Conservation (phyloP, 225 moss, liverwort and hornwort species). For the Lunularia cruciata region DNA sequence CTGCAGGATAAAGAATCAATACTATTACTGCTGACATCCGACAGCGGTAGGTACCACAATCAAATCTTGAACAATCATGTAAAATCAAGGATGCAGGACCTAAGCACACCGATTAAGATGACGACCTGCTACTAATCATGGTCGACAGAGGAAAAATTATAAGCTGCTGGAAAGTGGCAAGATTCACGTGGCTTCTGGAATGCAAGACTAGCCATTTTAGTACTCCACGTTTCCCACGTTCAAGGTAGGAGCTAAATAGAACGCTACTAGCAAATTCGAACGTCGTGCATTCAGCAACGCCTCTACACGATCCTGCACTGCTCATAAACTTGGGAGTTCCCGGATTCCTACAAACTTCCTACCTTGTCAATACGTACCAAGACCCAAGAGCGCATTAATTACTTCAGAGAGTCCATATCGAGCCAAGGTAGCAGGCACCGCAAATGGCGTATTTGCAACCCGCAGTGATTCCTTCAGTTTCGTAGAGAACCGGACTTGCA, state of each 20-base stretch:
- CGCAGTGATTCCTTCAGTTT: conserved; percentile 65
- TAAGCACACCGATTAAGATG: not conserved
- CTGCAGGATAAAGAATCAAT: conserved; percentile 33
- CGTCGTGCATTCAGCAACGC: too few species aligned
- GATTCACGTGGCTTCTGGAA: not conserved
- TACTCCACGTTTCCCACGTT: too few species aligned
- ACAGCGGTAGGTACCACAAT: too few species aligned
- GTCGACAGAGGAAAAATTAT: too few species aligned
- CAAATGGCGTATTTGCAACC: conserved; percentile 71
- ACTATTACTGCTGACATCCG: not conserved
- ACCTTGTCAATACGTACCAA: conserved; percentile 46
- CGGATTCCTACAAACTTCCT: not conserved
- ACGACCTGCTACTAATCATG: too few species aligned
- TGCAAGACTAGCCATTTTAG: not conserved
- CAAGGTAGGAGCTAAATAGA: too few species aligned
- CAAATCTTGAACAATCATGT: not conserved
- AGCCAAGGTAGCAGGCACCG: conserved; percentile 67
- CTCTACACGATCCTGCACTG: too few species aligned
- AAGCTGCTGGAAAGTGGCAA: not conserved
- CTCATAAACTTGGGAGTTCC: too few species aligned
- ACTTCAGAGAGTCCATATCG: conserved; percentile 97
- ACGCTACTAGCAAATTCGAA: too few species aligned
- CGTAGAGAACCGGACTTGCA: conserved; percentile 84
- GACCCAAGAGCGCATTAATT: conserved; percentile 73
- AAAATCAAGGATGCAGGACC: not conserved